Percentiles rank a stretch among this genome's conserved stretches.
Evolutionary conservation across 306 rosid species (phyloP).

Genomic region (Cyamopsis tetragonoloba): DNA sequence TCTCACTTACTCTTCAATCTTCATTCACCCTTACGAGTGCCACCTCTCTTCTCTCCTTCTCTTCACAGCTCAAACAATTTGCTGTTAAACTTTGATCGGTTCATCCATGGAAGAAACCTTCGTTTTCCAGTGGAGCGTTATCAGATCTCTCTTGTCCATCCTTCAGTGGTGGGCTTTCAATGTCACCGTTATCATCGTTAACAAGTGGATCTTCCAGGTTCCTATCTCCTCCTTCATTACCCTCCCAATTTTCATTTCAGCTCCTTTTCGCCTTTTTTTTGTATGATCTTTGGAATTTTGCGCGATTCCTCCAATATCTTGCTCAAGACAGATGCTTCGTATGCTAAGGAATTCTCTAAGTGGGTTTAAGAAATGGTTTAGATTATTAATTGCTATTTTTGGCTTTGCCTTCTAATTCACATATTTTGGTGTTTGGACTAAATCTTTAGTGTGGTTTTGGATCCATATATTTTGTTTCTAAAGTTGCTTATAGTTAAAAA

Average conservation of each 20-base stretch:
- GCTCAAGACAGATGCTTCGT: background rate
- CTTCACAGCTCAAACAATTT: too few species aligned
- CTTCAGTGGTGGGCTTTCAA: slow-evolving; percentile 97
- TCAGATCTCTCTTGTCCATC: slow-evolving; percentile 85
- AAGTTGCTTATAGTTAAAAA: background rate
- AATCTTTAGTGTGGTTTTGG: background rate
- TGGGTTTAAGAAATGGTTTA: background rate
- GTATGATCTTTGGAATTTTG: background rate
- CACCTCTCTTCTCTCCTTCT: background rate
- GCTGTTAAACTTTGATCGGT: too few species aligned
- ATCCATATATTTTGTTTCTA: background rate
- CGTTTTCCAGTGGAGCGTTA: slow-evolving; percentile 60
- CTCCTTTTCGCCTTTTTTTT: background rate
- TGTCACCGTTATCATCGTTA: slow-evolving; percentile 85
- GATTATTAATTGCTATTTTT: background rate
- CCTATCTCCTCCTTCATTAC: background rate
- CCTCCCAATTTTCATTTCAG: background rate
- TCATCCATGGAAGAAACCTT: slow-evolving; percentile 68
- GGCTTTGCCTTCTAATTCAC: background rate
- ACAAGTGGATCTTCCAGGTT: slow-evolving; percentile 99
- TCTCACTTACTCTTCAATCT: background rate
- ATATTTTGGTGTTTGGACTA: background rate
- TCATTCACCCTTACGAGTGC: slow-evolving; percentile 8
- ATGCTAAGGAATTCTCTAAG: background rate
- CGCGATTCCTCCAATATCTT: background rate